phyloP scores from a whole-genome alignment of 352 stramenopile species.

The Globisporangium emineosum region DNA sequence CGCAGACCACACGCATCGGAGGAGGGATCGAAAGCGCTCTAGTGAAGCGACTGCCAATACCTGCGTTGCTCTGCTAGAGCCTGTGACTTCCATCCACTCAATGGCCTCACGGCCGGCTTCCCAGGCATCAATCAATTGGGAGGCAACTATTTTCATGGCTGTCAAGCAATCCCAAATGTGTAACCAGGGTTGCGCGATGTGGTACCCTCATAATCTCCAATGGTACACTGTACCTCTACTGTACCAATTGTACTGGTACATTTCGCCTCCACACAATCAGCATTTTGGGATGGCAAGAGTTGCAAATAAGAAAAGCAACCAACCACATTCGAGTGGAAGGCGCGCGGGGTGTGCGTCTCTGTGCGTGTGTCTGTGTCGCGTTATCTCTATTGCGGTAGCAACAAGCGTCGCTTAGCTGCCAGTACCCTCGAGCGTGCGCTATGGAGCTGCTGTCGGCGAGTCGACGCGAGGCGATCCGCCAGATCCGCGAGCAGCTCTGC shows the following conservation, averaged over 20 bases:
- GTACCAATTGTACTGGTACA: neutral
- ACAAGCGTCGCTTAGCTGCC: neutral
- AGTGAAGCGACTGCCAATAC: neutral
- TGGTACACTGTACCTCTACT: neutral
- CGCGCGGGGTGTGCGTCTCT: neutral
- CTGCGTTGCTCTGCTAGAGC: too few species aligned
- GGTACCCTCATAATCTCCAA: neutral
- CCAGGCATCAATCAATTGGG: too few species aligned
- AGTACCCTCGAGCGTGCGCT: neutral
- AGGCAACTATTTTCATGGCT: neutral
- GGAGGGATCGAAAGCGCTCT: neutral
- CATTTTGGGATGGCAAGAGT: neutral
- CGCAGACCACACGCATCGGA: neutral
- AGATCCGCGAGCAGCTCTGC: slow-evolving; percentile 79
- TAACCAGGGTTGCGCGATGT: neutral
- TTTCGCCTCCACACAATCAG: neutral
- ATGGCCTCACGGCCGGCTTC: too few species aligned
- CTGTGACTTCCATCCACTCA: too few species aligned
- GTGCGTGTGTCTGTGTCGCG: neutral
- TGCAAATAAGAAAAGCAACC: neutral
- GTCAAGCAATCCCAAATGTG: neutral
- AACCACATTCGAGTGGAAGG: slow-evolving; percentile 5
- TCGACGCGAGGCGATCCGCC: slow-evolving; percentile 51
- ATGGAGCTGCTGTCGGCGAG: slow-evolving; percentile 64
- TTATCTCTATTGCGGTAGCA: neutral